These are phyloP conservation scores for Simmondsia chinensis DNA, from an alignment of 148 eudicot genomes.

Conservation along the genomic window DNA sequence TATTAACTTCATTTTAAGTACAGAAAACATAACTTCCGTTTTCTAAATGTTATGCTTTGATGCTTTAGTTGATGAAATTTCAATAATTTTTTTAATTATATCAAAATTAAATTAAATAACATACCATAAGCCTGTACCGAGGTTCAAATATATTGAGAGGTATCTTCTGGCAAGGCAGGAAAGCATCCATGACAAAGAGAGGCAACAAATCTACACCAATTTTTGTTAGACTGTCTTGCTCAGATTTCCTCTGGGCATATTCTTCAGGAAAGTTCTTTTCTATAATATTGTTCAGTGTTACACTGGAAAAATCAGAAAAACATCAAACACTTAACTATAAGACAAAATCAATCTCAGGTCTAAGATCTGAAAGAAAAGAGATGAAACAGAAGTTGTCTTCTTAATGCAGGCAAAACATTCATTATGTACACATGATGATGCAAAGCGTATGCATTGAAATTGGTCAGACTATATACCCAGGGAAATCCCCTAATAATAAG, in stretches of 20 bases:
- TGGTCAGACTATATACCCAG: too few relatives aligned
- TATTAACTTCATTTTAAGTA: too few relatives aligned
- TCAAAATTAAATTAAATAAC: too few relatives aligned
- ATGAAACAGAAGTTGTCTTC: too few relatives aligned
- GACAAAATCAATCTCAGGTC: not conserved
- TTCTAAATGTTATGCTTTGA: too few relatives aligned
- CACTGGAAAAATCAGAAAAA: conserved; percentile 42
- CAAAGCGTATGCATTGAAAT: too few relatives aligned
- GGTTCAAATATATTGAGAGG: conserved; percentile 96
- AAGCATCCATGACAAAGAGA: conserved; percentile 97
- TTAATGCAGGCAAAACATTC: too few relatives aligned
- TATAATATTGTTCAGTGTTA: conserved; percentile 87
- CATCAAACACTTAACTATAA: not conserved
- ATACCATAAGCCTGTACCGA: conserved; percentile 97
- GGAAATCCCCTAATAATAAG: too few relatives aligned
- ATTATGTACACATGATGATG: too few relatives aligned
- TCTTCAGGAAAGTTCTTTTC: conserved; percentile 85
- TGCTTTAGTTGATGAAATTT: too few relatives aligned
- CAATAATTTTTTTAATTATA: too few relatives aligned
- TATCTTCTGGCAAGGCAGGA: conserved; percentile 81
- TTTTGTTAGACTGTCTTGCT: conserved; percentile 60
- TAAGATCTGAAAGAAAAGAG: not conserved
- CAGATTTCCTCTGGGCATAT: conserved; percentile 76
- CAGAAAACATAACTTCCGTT: too few relatives aligned
- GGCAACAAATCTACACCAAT: conserved; percentile 80